Percentiles rank a stretch among this genome's conserved stretches.
Conservation (phyloP, 2,329 filamentous ascomycete species). For the Clonostachys rosea region DNA sequence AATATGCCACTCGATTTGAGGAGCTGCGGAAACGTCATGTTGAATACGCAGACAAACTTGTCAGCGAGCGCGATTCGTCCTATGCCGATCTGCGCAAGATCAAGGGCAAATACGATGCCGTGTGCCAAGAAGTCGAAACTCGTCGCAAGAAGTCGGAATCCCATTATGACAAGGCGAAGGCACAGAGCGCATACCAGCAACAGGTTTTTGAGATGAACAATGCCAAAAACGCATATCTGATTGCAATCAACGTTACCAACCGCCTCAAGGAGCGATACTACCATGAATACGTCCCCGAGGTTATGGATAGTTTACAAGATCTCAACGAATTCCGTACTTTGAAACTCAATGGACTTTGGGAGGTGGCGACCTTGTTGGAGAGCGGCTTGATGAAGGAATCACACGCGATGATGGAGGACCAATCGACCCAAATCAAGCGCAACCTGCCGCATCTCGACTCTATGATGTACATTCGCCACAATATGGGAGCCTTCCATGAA, state of each 20-base stretch:
- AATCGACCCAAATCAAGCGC: conserved; percentile 76
- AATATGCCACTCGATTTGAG: conserved; percentile 71
- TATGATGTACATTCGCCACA: conserved; percentile 97
- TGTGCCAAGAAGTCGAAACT: conserved; percentile 91
- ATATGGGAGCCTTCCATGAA: conserved; percentile 77
- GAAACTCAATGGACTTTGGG: conserved; percentile 85
- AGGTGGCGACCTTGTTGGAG: conserved; percentile 74
- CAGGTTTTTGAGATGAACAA: conserved; percentile 96
- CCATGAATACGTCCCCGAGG: conserved; percentile 90
- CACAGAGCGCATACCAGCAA: conserved; percentile 86
- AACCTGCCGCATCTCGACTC: conserved; percentile 89
- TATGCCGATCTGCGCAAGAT: conserved; percentile 84
- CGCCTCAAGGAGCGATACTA: conserved; percentile 98
- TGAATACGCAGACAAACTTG: conserved; percentile 83
- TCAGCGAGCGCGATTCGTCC: conserved; percentile 80
- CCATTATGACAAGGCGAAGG: conserved; percentile 91
- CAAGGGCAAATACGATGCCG: conserved; percentile 88
- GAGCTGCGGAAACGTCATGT: conserved; percentile 87
- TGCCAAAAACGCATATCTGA: conserved; percentile 95
- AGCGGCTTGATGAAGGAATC: conserved; percentile 72
- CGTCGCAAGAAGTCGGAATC: conserved; percentile 92
- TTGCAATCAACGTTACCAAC: conserved; percentile 93
- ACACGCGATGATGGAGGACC: conserved; percentile 64
- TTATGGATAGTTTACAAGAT: conserved; percentile 90
- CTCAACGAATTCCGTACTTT: conserved; percentile 83